These are phyloP conservation scores for Tuber aestivum DNA, from an alignment of 495 filamentous ascomycete species.

Conservation along the genomic window DNA sequence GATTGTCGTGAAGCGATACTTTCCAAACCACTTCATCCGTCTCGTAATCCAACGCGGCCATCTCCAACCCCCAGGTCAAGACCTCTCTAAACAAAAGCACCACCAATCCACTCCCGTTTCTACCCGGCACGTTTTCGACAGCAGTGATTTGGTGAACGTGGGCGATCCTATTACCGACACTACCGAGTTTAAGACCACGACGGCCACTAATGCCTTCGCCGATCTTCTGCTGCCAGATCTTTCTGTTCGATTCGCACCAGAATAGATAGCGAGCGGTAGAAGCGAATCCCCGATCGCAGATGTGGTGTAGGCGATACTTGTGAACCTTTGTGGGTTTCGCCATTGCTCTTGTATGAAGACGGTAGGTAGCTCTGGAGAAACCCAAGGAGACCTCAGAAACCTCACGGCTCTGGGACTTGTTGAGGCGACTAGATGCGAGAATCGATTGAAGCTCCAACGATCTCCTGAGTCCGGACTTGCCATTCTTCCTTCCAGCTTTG, in stretches of 20 bases:
- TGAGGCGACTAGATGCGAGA: constrained; percentile 8
- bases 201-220: constrained; percentile 38
- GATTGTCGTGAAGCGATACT: constrained; percentile 31
- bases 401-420: constrained; percentile 6
- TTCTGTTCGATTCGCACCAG: constrained; percentile 39
- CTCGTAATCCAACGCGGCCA: constrained; percentile 38
- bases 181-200: constrained; percentile 33
- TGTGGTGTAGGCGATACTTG: constrained; percentile 38
- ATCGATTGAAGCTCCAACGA: constrained; percentile 31
- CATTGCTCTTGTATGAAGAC: constrained; percentile 36
- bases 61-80: constrained; percentile 32
- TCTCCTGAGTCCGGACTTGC: constrained; percentile 7
- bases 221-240: constrained; percentile 40
- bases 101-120: constrained; percentile 35
- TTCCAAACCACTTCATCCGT: constrained; percentile 40
- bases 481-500: constrained; percentile 25
- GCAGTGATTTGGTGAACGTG: constrained; percentile 37
- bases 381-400: constrained; percentile 20
- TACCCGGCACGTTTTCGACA: constrained; percentile 34
- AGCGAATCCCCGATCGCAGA: constrained; percentile 33
- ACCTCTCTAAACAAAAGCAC: constrained; percentile 36
- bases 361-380: constrained; percentile 36
- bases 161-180: constrained; percentile 36
- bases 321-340: constrained; percentile 39
- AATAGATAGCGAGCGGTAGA: constrained; percentile 36